phyloP scores from a whole-genome alignment of 208 protist genomes.

The Leptomonas seymouri region DNA sequence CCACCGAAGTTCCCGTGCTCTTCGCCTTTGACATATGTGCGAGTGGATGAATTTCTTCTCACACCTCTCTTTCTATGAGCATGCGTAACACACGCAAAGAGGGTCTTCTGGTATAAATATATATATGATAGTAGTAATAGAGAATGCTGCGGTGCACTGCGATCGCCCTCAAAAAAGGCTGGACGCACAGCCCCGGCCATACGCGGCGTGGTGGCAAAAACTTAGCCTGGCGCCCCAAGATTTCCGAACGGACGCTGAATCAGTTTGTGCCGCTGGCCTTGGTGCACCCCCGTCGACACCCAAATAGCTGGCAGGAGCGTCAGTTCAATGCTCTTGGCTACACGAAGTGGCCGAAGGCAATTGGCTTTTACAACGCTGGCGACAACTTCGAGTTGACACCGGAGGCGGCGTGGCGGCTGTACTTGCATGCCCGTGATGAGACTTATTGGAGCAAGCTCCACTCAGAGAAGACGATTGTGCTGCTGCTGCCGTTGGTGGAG shows the following conservation, averaged over 20 bases:
- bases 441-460: slow-evolving; percentile 79
- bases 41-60: no score
- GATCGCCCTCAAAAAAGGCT: slow-evolving; percentile 83
- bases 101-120: no score
- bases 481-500: slow-evolving; percentile 83
- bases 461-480: slow-evolving; percentile 83
- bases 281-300: slow-evolving; percentile 80
- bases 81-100: background rate
- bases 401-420: slow-evolving; percentile 79
- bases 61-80: no score
- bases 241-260: slow-evolving; percentile 60
- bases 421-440: slow-evolving; percentile 64
- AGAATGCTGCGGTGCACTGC: slow-evolving; percentile 70
- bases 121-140: background rate
- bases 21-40: no score
- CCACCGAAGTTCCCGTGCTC: no score
- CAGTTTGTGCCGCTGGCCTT: slow-evolving; percentile 86
- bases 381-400: slow-evolving; percentile 93
- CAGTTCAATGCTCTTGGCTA: slow-evolving; percentile 87
- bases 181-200: slow-evolving; percentile 84
- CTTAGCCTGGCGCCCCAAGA: slow-evolving; percentile 88
- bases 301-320: slow-evolving; percentile 85
- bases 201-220: slow-evolving; percentile 89
- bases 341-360: slow-evolving; percentile 89
- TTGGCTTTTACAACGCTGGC: slow-evolving; percentile 92